Evolutionary conservation across 371 early-diverging fungal genomes (phyloP), one percentile per base, ranked within the genome.

Genomic region (Synchytrium microbalum): DNA sequence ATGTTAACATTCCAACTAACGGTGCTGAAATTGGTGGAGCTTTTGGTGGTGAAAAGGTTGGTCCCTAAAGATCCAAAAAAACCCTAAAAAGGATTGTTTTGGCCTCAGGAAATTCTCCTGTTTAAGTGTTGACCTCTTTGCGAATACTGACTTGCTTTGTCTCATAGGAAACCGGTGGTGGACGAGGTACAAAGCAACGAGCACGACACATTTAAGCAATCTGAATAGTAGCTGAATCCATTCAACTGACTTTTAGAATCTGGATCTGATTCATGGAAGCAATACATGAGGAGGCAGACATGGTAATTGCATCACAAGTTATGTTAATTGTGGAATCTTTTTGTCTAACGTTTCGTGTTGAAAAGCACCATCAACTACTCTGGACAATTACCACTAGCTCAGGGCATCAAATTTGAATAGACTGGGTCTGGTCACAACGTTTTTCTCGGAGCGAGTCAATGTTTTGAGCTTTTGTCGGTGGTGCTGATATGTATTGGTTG

Each of bases 21-120:
- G 97, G 97, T 38, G 96, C 97, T 10, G 96, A 96, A 76, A 95
- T 96, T 73, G 97, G 97, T 32, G 96, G 96, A 59, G 97, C 97
- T 5, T 96, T 96, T 76, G 97, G 97, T 57, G 96, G 96, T 60
- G 93, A 96, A 75, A 79, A n/a, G n/a, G n/a, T n/a, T n/a, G n/a
- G n/a, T n/a, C n/a, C n/a, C n/a, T n/a, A 52, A 52, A n/a, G n/a
- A n/a, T n/a, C n/a, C 19, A 19, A 52, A n/a, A 52, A 56, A 56
- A 19, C 32, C 32, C 10, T 56, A 28, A 5, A 56, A 10, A 38
- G 46, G 19, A 5, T 38, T 38, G 5, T 38, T 38, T 38, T 38
- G 5, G 10, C 46, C 19, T 38, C 46, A 19, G 10, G 46, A 38
- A 10, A 19, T 5, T 5, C 19, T 38, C 5, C 5, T 19, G 5